Evolutionary conservation across 208 protist genomes (phyloP).

Genomic region (Entamoeba moshkovskii): DNA sequence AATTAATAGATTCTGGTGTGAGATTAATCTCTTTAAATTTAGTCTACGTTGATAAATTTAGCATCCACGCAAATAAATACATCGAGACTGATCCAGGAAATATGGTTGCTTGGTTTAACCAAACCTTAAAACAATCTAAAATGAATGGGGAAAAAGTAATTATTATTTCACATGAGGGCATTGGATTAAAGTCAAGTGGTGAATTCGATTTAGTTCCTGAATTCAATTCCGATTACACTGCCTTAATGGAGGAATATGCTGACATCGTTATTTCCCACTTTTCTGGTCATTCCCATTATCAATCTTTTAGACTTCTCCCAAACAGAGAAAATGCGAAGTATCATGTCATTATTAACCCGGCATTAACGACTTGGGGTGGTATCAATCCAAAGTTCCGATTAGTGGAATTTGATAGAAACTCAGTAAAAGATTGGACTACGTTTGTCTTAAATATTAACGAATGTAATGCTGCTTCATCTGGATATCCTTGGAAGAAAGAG

Average conservation of each 20-base stretch:
- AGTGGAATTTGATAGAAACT: not conserved
- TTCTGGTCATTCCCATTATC: not conserved
- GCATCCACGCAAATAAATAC: not conserved
- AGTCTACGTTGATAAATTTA: not conserved
- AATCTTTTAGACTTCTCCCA: not conserved
- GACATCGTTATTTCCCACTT: not conserved
- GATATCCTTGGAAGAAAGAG: not conserved
- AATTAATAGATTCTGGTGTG: not conserved
- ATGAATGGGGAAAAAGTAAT: not conserved
- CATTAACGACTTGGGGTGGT: not conserved
- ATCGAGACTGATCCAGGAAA: not conserved
- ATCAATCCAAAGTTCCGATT: not conserved
- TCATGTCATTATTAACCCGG: not conserved
- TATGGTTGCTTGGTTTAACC: not conserved
- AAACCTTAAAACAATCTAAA: not conserved
- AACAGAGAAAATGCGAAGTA: not conserved
- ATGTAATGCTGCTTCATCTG: not conserved
- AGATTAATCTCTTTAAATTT: not conserved
- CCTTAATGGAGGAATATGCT: not conserved
- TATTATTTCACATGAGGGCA: not conserved
- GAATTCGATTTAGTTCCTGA: not conserved
- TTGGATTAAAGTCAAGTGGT: not conserved
- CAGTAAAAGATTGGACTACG: not conserved
- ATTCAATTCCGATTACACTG: not conserved
- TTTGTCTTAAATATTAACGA: not conserved